Base-by-base conservation (phyloP, 2,329 filamentous ascomycete species). In the Talaromyces islandicus region DNA sequence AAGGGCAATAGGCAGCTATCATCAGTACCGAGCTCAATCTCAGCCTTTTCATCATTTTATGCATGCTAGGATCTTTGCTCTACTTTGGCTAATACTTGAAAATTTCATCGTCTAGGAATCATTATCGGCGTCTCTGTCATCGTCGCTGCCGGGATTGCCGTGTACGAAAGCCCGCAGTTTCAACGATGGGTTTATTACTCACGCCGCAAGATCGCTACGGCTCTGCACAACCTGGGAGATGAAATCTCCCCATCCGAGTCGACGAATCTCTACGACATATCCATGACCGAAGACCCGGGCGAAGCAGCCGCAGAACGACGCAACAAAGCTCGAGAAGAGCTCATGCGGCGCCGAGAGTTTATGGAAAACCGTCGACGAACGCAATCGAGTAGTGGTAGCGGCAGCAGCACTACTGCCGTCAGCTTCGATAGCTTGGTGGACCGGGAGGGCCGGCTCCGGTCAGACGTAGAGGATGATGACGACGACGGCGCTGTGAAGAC, bases 141-240 rank as follows among this genome's bases (percentile, higher is more conserved):
- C 59, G 80, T 87, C 57, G 85, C 85, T 62, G 84, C 85, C 19
- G 82, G 84, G 12, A 80, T 87, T 56, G 85, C 85, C 57, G 80
- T 86, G 52, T 86, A 87, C 71, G 83, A 88, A 70, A 86, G 82
- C 46, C 85, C 85, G 0, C 81, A 87, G 68, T 78, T 88, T 61
- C 79, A 83, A 70, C 77, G 81, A 79, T 88, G 85, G 85, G 73
- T 88, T 57, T 79, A 85, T 60, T 79, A 82, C 59, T 84, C 83
- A 59, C 82, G 85, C 52, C 83, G 83, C 60, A 86, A 84, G 71
- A 81, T 88, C 63, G 83, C 83, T 21, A 71, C 85, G 61, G 80
- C 84, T 14, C 71, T 88, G 32, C 80, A 86, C 66, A 81, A 78
- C 41, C 77, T 87, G 11, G 84, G 84, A 54, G 83, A 87, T 69